Base-by-base conservation (phyloP, 2,329 filamentous ascomycete genomes). In the Pseudogymnoascus verrucosus region DNA sequence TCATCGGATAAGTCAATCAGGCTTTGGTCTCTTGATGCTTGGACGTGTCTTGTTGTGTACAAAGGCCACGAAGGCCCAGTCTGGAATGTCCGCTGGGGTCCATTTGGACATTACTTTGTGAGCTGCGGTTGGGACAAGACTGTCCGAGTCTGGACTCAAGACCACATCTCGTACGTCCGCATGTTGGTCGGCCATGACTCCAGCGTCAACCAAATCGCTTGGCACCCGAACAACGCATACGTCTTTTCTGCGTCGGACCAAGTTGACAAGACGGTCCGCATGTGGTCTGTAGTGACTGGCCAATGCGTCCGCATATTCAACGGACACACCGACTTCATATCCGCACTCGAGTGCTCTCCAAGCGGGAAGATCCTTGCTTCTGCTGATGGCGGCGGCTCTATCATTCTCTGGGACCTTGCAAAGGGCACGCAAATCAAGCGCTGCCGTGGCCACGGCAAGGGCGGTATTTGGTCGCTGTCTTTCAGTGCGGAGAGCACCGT, bases 241-340 rank as follows among this genome's bases (percentile, higher is more conserved):
- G 80, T 97, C 51, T 97, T 99, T 76, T 97, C 95, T 0, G 92
- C 90, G 3, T 96, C 91, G 11, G 90, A 90, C 68, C 93, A 87
- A 72, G 84, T 81, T 5, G 86, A 99, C 76, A 93, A 93, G 75
- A 95, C 92, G 0, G 90, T 98, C 36, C 88, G 95, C 31, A 98
- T 99, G 93, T 99, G 95, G 95, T 88, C 92, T 8, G 85, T 97
- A n/a, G 84, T 86, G 10, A 93, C 89, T 7, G 95, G 95, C 28
- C 87, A 88, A 66, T 91, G 92, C 37, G 90, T 97, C 4, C 89
- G 95, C 26, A 86, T 98, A 71, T 96, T 98, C 73, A 92, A 90
- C 0, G 95, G 95, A 1, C 95, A 99, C 73, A 89, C 86, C 0
- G 91, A 95, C 60, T 91, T 91, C 71, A 87, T 98, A 72, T 96